A percentile compares a stretch with the other conserved stretches of the same genome.
Conservation (phyloP, 2,329 filamentous ascomycete genomes). For the Fusarium redolens region DNA sequence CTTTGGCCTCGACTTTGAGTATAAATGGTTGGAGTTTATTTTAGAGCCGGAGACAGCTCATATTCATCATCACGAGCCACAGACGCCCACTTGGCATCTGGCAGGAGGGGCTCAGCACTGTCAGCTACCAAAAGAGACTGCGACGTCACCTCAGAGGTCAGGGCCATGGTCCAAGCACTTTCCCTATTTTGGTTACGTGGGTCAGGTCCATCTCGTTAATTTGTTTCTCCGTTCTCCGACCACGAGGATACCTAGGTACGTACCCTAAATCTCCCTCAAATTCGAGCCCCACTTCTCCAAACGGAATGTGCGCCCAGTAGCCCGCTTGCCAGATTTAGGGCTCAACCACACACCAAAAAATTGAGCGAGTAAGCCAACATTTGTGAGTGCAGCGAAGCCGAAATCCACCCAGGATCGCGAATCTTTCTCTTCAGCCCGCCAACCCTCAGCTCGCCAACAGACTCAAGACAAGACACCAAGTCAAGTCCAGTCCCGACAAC, state of each 20-base stretch:
- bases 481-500: slow-evolving; percentile 46
- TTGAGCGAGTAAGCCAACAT: slow-evolving; percentile 31
- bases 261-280: background rate
- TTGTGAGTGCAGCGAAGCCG: slow-evolving; percentile 41
- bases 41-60: slow-evolving; percentile 8
- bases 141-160: slow-evolving; percentile 36
- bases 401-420: slow-evolving; percentile 48
- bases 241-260: background rate
- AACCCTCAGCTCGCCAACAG: slow-evolving; percentile 53
- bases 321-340: slow-evolving; percentile 44
- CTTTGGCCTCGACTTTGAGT: background rate
- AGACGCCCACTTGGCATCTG: background rate
- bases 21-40: slow-evolving; percentile 1
- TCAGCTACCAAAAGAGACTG: slow-evolving; percentile 6
- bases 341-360: slow-evolving; percentile 51
- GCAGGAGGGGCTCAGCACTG: slow-evolving; percentile 30
- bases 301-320: slow-evolving; percentile 14
- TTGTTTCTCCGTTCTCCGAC: slow-evolving; percentile 34
- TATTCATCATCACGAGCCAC: slow-evolving; percentile 36
- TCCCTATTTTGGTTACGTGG: background rate
- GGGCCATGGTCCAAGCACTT: slow-evolving; percentile 36
- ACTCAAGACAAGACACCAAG: slow-evolving; percentile 37
- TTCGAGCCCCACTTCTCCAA: slow-evolving; percentile 3
- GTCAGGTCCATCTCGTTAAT: slow-evolving; percentile 6
- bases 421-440: slow-evolving; percentile 48